Percentiles rank a stretch among this genome's conserved stretches.
phyloP scores from a whole-genome alignment of 768 basidiomycete species.

The Kwoniella sp. region DNA sequence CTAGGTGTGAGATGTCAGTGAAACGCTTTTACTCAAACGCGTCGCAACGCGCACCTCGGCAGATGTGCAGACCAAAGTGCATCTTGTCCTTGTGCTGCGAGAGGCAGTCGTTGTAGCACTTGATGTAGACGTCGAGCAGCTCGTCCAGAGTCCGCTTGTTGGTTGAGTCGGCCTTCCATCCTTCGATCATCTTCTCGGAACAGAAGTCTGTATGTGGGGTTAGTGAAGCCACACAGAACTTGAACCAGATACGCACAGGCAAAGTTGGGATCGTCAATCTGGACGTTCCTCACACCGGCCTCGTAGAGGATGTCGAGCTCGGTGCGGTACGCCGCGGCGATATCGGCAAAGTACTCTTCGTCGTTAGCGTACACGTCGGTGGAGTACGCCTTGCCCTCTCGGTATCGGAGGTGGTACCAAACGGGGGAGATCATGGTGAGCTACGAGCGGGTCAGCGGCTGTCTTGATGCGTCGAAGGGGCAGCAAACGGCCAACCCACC shows the following conservation, averaged over 20 bases:
- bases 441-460: background rate
- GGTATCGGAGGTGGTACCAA: slow-evolving; percentile 3
- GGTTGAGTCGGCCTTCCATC: background rate
- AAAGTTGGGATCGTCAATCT: slow-evolving; percentile 2
- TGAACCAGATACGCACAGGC: background rate
- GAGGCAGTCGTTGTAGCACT: slow-evolving; percentile 1
- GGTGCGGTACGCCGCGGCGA: background rate
- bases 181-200: slow-evolving; percentile 2
- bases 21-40: too few relatives aligned
- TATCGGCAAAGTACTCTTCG: slow-evolving; percentile 3
- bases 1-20: background rate
- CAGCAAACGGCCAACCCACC: background rate
- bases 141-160: background rate
- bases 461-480: background rate
- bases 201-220: slow-evolving; percentile 1
- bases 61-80: slow-evolving; percentile 2
- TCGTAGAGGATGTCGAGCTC: slow-evolving; percentile 3
- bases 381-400: slow-evolving; percentile 1
- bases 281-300: background rate
- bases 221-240: background rate
- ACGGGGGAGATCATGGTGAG: slow-evolving; percentile 6
- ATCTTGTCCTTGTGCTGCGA: slow-evolving; percentile 2
- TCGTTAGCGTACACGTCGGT: slow-evolving; percentile 3
- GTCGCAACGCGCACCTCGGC: background rate
- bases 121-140: slow-evolving; percentile 1